phyloP scores from a whole-genome alignment of 305 asterid species.

The Fraxinus floribunda region DNA sequence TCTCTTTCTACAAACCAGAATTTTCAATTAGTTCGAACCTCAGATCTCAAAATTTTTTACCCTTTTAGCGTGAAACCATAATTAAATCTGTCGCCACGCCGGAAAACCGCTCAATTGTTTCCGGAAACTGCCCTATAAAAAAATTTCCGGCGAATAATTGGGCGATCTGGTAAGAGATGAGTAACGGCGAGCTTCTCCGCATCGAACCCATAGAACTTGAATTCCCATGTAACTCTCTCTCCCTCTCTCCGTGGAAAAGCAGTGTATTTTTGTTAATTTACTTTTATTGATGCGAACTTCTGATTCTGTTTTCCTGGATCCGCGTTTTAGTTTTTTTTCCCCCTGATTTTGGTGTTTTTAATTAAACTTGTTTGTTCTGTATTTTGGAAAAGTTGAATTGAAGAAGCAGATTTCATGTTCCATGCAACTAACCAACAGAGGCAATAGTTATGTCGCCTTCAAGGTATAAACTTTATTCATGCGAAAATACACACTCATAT shows the following conservation, averaged over 20 bases:
- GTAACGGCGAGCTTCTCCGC: slow-evolving; percentile 56
- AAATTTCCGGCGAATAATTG: slow-evolving; percentile 34
- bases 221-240: slow-evolving; percentile 44
- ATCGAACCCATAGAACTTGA: slow-evolving; percentile 65
- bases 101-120: slow-evolving; percentile 15
- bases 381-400: slow-evolving; percentile 54
- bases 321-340: slow-evolving; percentile 7
- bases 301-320: slow-evolving; percentile 32
- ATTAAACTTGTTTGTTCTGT: slow-evolving; percentile 2
- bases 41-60: background rate
- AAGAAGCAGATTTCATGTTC: slow-evolving; percentile 71
- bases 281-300: slow-evolving; percentile 16
- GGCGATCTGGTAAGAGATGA: slow-evolving; percentile 45
- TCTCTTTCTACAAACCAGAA: background rate
- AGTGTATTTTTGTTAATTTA: background rate
- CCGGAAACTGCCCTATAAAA: slow-evolving; percentile 4
- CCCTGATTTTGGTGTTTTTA: slow-evolving; percentile 20
- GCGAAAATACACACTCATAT: background rate
- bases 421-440: slow-evolving; percentile 57
- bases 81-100: slow-evolving; percentile 17
- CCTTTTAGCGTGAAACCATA: background rate
- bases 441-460: slow-evolving; percentile 59
- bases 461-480: slow-evolving; percentile 41
- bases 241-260: background rate
- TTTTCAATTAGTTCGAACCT: background rate